Evolutionary conservation across 2,329 filamentous ascomycete genomes (phyloP).

Genomic region (Xenosphaeropsis pyriputrescens): DNA sequence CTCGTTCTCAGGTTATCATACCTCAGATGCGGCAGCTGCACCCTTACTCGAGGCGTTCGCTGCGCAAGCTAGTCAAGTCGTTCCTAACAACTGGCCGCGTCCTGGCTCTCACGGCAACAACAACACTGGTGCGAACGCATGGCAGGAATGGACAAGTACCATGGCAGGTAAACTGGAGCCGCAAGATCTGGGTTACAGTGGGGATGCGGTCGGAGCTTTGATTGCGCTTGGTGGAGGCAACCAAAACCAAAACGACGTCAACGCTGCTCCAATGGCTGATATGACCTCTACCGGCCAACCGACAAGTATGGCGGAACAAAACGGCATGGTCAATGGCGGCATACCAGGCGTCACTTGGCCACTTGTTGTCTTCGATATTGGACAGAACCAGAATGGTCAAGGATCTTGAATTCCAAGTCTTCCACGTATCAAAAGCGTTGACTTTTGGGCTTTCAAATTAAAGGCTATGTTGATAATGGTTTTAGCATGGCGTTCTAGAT

Average conservation of each 20-base stretch:
- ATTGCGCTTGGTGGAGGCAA: conserved; percentile 14
- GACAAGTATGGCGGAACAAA: not conserved
- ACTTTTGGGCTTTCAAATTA: too few relatives aligned
- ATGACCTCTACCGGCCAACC: not conserved
- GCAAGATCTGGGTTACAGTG: conserved; percentile 14
- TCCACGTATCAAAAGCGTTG: too few relatives aligned
- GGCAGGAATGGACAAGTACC: conserved; percentile 17
- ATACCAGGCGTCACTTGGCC: conserved; percentile 8
- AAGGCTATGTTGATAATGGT: too few relatives aligned
- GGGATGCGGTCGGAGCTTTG: conserved; percentile 11
- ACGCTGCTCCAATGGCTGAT: conserved; percentile 2
- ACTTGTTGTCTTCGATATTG: conserved; percentile 12
- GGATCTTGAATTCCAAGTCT: too few relatives aligned
- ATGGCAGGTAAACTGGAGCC: conserved; percentile 15
- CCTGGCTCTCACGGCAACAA: conserved; percentile 3
- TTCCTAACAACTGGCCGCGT: conserved; percentile 12
- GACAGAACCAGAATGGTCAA: too few relatives aligned
- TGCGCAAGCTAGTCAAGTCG: conserved; percentile 18
- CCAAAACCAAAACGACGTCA: conserved; percentile 3
- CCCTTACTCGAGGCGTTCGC: conserved; percentile 13
- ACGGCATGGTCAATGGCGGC: conserved; percentile 1
- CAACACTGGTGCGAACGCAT: conserved; percentile 12
- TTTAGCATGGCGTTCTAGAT: too few relatives aligned
- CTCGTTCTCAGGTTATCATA: conserved; percentile 7
- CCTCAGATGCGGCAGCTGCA: conserved; percentile 8